Evolutionary conservation across 768 basidiomycete species (phyloP).

Genomic region (Chiua virens): DNA sequence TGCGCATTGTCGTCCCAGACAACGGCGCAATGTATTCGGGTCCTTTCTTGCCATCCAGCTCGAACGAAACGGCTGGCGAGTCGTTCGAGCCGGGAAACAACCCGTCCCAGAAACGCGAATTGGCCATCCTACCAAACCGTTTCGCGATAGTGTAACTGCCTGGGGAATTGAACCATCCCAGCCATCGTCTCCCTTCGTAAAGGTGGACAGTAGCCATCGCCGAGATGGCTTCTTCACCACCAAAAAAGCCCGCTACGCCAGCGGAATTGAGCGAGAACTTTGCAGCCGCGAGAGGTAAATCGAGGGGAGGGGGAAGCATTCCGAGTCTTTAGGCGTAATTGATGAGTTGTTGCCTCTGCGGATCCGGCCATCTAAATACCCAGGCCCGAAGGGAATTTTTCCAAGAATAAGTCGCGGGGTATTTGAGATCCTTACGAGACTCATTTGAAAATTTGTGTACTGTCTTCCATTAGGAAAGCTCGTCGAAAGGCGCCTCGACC

Average conservation of each 20-base stretch:
- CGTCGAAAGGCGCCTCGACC: background rate
- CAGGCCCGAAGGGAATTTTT: background rate
- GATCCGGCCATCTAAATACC: background rate
- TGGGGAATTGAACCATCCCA: slow-evolving; percentile 39
- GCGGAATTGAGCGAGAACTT: slow-evolving; percentile 27
- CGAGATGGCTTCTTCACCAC: slow-evolving; percentile 37
- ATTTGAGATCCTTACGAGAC: too few species aligned
- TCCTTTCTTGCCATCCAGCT: slow-evolving; percentile 28
- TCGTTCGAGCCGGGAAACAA: slow-evolving; percentile 32
- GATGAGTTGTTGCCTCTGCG: background rate
- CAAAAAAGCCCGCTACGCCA: slow-evolving; percentile 33
- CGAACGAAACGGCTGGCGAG: slow-evolving; percentile 26
- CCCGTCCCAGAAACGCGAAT: slow-evolving; percentile 32
- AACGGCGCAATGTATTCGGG: slow-evolving; percentile 29
- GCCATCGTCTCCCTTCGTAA: slow-evolving; percentile 29
- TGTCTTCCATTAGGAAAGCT: background rate
- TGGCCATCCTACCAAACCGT: slow-evolving; percentile 31
- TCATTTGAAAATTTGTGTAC: background rate
- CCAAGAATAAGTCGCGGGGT: background rate
- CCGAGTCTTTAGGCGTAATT: background rate
- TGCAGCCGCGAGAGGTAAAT: slow-evolving; percentile 2
- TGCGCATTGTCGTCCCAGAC: slow-evolving; percentile 31
- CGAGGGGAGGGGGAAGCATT: slow-evolving; percentile 15
- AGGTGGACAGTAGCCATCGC: slow-evolving; percentile 36
- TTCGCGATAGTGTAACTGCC: slow-evolving; percentile 35